Evolutionary conservation across 1,284 basidiomycete genomes (phyloP).

Genomic region (Naganishia liquefaciens): DNA sequence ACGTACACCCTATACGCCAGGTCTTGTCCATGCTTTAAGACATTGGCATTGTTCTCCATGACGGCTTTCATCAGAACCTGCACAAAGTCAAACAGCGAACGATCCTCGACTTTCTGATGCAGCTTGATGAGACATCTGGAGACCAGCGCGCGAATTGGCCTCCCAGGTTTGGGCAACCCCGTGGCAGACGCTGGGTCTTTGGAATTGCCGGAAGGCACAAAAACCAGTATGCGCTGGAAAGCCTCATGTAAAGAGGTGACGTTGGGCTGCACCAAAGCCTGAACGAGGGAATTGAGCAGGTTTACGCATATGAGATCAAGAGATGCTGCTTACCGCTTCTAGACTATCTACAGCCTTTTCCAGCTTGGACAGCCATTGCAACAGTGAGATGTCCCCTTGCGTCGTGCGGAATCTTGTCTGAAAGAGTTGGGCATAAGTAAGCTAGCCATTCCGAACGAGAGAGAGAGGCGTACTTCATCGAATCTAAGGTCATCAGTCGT

Average conservation of each 20-base stretch:
- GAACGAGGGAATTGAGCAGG: neutral
- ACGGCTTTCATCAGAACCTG: conserved; percentile 73
- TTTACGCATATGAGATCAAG: neutral
- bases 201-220: conserved; percentile 18
- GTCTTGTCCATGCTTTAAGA: conserved; percentile 62
- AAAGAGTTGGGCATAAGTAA: too few species aligned
- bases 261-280: neutral
- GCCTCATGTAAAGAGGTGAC: conserved; percentile 5
- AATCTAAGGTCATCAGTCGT: conserved; percentile 5
- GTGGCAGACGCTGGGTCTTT: conserved; percentile 12
- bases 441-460: too few species aligned
- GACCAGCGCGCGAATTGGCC: conserved; percentile 76
- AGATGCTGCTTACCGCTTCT: conserved; percentile 6
- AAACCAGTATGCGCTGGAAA: conserved; percentile 15
- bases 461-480: conserved; percentile 7
- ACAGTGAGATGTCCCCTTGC: conserved; percentile 19
- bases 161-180: conserved; percentile 69
- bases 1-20: conserved; percentile 71
- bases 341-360: conserved; percentile 26
- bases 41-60: conserved; percentile 59
- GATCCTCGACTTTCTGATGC: conserved; percentile 79
- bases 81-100: conserved; percentile 83
- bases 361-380: conserved; percentile 22
- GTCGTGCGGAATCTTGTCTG: conserved; percentile 1
- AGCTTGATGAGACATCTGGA: conserved; percentile 74